Conservation (phyloP, 768 basidiomycete genomes). For the Hygrocybe punicea region DNA sequence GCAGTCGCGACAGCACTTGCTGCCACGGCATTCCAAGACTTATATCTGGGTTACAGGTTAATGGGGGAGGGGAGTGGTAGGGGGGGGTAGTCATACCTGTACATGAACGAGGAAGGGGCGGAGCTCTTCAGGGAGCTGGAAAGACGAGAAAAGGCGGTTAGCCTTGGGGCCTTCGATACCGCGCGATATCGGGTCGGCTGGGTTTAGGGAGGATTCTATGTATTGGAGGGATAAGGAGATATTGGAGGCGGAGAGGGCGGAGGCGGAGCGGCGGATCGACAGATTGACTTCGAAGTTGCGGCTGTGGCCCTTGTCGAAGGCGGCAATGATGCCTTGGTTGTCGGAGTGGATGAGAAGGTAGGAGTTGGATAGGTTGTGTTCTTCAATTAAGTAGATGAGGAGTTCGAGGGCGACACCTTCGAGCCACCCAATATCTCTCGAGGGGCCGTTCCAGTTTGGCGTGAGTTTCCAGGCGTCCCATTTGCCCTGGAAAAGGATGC, state of each 20-base stretch:
- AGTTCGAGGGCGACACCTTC: constrained; percentile 8
- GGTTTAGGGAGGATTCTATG: constrained; percentile 26
- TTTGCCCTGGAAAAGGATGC: constrained; percentile 2
- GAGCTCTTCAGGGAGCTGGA: too few species aligned
- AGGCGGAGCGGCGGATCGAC: constrained; percentile 19
- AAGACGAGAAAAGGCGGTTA: too few species aligned
- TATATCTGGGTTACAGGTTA: too few species aligned
- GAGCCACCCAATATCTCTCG: constrained; percentile 7
- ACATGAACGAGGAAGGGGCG: too few species aligned
- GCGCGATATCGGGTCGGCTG: constrained; percentile 32
- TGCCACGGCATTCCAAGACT: too few species aligned
- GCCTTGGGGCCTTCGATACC: constrained; percentile 11
- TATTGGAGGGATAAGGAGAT: constrained; percentile 19
- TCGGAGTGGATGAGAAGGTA: constrained; percentile 29
- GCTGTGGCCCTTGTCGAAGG: constrained; percentile 30
- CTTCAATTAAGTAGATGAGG: not conserved
- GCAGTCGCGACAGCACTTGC: too few species aligned
- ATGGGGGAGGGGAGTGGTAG: too few species aligned
- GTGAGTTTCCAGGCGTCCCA: constrained; percentile 27
- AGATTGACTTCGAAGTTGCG: constrained; percentile 31
- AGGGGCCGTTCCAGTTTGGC: constrained; percentile 15
- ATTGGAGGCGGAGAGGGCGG: constrained; percentile 11
- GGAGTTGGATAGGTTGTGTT: not conserved
- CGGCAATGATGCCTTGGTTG: constrained; percentile 36
- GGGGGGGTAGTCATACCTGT: too few species aligned